A percentile compares a stretch with the other conserved stretches of the same genome.
Conservation (phyloP, 2,329 filamentous ascomycete species). For the Aureobasidium sp. region DNA sequence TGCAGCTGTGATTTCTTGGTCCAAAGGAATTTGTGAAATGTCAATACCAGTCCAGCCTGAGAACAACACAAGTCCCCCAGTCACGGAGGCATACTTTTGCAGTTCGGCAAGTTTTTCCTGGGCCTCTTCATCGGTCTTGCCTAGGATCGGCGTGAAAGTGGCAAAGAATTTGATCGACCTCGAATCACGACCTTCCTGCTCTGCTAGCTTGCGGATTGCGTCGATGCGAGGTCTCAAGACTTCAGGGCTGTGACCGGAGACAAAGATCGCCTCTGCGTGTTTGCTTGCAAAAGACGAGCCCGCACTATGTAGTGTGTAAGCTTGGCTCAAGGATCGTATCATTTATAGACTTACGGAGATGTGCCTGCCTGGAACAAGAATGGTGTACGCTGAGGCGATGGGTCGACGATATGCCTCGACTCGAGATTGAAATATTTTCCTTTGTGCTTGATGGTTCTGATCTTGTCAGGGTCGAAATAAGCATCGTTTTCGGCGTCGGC, state of each 20-base stretch:
- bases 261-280: conserved; percentile 68
- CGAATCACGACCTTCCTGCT: conserved; percentile 60
- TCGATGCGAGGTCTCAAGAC: conserved; percentile 58
- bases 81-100: conserved; percentile 58
- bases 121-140: conserved; percentile 51
- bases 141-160: conserved; percentile 40
- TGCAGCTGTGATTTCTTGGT: conserved; percentile 62
- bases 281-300: conserved; percentile 63
- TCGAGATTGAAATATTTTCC: conserved; percentile 61
- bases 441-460: conserved; percentile 66
- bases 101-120: conserved; percentile 57
- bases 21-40: conserved; percentile 60
- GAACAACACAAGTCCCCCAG: conserved; percentile 63
- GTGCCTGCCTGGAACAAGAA: conserved; percentile 62
- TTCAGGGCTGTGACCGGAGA: conserved; percentile 58
- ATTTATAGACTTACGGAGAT: conserved; percentile 46
- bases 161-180: conserved; percentile 60
- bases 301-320: conserved; percentile 36
- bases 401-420: conserved; percentile 49
- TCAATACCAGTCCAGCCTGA: conserved; percentile 69
- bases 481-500: conserved; percentile 60
- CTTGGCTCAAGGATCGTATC: too few relatives aligned
- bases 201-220: conserved; percentile 59
- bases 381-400: conserved; percentile 44
- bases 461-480: conserved; percentile 65